A percentile compares a stretch with the other conserved stretches of the same genome.
These are phyloP conservation scores for Aureobasidium sp. DNA, from an alignment of 2,329 filamentous ascomycete genomes.

Conservation along the genomic window DNA sequence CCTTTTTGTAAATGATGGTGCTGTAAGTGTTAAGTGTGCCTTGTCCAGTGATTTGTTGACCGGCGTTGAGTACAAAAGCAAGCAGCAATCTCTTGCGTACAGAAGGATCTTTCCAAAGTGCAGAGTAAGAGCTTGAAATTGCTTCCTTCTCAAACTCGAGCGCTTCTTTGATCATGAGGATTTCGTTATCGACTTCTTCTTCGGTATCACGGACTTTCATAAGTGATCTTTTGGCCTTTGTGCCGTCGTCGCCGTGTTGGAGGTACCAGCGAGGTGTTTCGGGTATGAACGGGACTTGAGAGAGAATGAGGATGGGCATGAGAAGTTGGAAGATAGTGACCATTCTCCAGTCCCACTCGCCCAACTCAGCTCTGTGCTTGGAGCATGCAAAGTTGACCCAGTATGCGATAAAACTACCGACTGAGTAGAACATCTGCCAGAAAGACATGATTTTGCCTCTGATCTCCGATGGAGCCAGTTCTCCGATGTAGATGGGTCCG, in stretches of 20 bases:
- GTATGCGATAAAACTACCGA: slow-evolving; percentile 71
- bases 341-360: slow-evolving; percentile 71
- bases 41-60: slow-evolving; percentile 78
- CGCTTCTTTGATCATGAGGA: slow-evolving; percentile 71
- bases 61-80: slow-evolving; percentile 73
- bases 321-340: slow-evolving; percentile 78
- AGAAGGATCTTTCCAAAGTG: slow-evolving; percentile 75
- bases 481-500: slow-evolving; percentile 76
- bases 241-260: slow-evolving; percentile 65
- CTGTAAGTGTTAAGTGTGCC: slow-evolving; percentile 78
- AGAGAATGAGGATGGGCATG: slow-evolving; percentile 69
- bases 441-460: slow-evolving; percentile 74
- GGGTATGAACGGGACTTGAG: slow-evolving; percentile 70
- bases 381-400: slow-evolving; percentile 72
- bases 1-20: slow-evolving; percentile 77
- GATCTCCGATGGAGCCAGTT: slow-evolving; percentile 70
- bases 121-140: slow-evolving; percentile 67
- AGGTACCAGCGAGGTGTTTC: slow-evolving; percentile 76
- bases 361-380: slow-evolving; percentile 60
- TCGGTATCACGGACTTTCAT: slow-evolving; percentile 69
- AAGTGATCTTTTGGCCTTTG: slow-evolving; percentile 66
- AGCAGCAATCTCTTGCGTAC: slow-evolving; percentile 72
- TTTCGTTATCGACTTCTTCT: slow-evolving; percentile 72
- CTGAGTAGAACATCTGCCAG: slow-evolving; percentile 74
- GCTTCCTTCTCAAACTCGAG: slow-evolving; percentile 78